phyloP scores from a whole-genome alignment of 2,329 filamentous ascomycete species.

The Fusarium solani-melongenae region DNA sequence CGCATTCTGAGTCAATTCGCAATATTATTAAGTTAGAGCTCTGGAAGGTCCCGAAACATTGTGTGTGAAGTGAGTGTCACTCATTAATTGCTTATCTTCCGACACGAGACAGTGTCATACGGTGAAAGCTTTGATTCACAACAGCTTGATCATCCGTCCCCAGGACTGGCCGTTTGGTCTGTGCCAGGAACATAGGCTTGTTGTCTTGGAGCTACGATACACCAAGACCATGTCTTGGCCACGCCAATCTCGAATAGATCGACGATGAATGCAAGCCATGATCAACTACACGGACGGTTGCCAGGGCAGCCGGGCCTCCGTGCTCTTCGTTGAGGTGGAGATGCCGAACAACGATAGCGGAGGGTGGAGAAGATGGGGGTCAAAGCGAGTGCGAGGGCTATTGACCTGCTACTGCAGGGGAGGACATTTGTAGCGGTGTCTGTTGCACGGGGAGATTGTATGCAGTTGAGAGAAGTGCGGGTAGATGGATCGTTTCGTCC shows the following conservation, averaged over 20 bases:
- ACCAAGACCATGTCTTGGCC: conserved; percentile 9
- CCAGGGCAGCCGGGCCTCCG: conserved; percentile 15
- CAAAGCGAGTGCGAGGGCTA: conserved; percentile 1
- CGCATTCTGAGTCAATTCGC: conserved; percentile 44
- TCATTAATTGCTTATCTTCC: neutral
- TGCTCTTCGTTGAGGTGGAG: neutral
- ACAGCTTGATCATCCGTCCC: neutral
- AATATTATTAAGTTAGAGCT: conserved; percentile 18
- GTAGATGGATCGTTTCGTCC: neutral
- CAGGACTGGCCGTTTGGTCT: conserved; percentile 9
- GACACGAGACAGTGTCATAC: conserved; percentile 6
- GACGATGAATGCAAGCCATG: neutral
- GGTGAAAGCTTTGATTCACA: neutral
- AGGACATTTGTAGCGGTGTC: neutral
- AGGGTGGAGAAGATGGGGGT: conserved; percentile 9
- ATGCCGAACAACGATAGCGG: neutral
- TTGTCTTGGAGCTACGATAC: conserved; percentile 23
- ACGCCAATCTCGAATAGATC: conserved; percentile 13
- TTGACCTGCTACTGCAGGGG: conserved; percentile 6
- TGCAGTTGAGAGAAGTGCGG: neutral
- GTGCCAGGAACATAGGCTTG: neutral
- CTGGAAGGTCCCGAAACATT: neutral
- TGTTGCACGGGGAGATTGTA: neutral
- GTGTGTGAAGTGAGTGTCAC: neutral
- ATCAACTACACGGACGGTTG: conserved; percentile 15